Conservation (phyloP, 164 flowering plant genomes). For the Aristolochia californica region DNA sequence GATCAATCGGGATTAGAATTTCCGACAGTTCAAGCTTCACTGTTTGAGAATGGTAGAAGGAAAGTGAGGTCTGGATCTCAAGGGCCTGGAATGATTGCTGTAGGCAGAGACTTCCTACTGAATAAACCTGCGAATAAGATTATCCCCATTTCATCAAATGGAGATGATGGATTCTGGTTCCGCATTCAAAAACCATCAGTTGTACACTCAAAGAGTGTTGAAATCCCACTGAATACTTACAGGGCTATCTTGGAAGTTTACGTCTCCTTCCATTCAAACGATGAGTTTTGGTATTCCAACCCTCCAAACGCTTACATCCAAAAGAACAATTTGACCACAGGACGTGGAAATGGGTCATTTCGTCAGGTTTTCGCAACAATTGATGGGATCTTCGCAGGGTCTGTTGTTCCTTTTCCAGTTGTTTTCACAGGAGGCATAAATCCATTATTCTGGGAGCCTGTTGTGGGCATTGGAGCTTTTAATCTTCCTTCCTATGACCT, state of each 20-base stretch:
- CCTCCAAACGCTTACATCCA: constrained; percentile 57
- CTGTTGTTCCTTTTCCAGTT: constrained; percentile 65
- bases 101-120: constrained; percentile 1
- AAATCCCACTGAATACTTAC: constrained; percentile 42
- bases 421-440: constrained; percentile 82
- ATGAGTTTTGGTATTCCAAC: constrained; percentile 92
- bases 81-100: background rate
- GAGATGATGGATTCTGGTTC: constrained; percentile 57
- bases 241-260: constrained; percentile 53
- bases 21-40: background rate
- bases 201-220: constrained; percentile 22
- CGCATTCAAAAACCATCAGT: constrained; percentile 32
- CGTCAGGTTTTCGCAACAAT: constrained; percentile 54
- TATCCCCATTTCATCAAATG: constrained; percentile 41
- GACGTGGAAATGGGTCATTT: constrained; percentile 60
- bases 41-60: background rate
- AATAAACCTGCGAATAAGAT: constrained; percentile 57
- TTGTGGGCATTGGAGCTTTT: constrained; percentile 75
- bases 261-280: constrained; percentile 69
- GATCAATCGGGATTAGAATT: background rate
- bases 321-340: constrained; percentile 38
- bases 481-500: constrained; percentile 65
- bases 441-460: constrained; percentile 89
- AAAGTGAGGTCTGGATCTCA: background rate
- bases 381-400: constrained; percentile 52